phyloP scores from a whole-genome alignment of 2,329 filamentous ascomycete species.

The Trichoderma sp. region DNA sequence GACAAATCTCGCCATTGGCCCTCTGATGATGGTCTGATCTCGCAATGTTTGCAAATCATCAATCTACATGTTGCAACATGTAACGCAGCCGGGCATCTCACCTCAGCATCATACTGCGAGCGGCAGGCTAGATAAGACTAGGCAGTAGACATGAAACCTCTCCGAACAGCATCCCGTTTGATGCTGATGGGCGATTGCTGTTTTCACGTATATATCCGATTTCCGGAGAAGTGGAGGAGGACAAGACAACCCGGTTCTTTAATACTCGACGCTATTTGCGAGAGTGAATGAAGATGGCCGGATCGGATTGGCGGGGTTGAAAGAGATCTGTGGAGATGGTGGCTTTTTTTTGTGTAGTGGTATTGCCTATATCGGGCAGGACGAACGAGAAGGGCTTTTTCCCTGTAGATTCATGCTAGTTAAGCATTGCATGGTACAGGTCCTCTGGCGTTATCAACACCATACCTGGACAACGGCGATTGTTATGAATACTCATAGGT shows the following conservation, averaged over 20 bases:
- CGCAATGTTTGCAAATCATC: background rate
- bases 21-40: background rate
- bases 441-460: background rate
- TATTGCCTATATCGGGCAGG: conserved; percentile 12
- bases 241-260: background rate
- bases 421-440: background rate
- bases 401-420: background rate
- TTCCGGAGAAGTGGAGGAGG: background rate
- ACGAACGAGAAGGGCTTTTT: background rate
- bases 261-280: background rate
- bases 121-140: background rate
- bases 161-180: background rate
- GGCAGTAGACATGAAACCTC: background rate
- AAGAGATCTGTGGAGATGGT: conserved; percentile 16
- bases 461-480: background rate
- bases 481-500: background rate
- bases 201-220: background rate
- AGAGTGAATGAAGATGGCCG: background rate
- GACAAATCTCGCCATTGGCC: background rate
- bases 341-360: background rate
- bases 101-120: background rate
- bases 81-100: background rate
- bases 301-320: background rate
- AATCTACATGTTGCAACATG: background rate
- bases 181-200: too few relatives aligned